Evolutionary conservation across 2,329 filamentous ascomycete species (phyloP), one percentile per base, ranked within the genome.

Genomic region (Endocalyx cinctus): DNA sequence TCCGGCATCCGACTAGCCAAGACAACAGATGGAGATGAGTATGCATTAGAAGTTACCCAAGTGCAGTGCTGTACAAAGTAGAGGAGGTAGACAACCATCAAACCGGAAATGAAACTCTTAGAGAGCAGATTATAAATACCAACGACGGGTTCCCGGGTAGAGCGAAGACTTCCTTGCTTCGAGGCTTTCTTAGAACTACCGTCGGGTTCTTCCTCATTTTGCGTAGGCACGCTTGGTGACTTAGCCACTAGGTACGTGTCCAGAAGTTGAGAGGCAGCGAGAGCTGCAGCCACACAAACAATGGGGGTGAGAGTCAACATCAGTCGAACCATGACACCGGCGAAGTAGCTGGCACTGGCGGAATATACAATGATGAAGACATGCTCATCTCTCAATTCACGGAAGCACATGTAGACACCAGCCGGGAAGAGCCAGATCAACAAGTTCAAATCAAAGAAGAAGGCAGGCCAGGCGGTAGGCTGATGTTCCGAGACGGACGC

Each of bases 401-500:
- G 84, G 81, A 97, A 98, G 71, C 89, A 96, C 66, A 98, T 82
- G 68, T 97, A 98, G 37, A 98, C 88, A 63, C 92, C 92, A 10
- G 92, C 94, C 4, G 92, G 92, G 79, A 98, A 97, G 33, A 98
- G 79, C 92, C 92, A 98, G 66, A 98, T 95, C 54, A 98, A 76
- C 70, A 98, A 81, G 70, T 94, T 96, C 50, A 98, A 74, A 55
- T 98, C 92, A 62, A 98, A 98, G 72, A 98, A 98, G 74, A 96
- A 98, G 12, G 94, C 87, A 3, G 92, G 92, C 92, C 92, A 98
- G 27, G 92, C 92, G 23, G 92, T 98, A 34, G 92, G 92, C 67
- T 98, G 92, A 69, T 98, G 92, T 67, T 98, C 92, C 2, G 92
- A 98, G 29, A 98, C 92, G n/a, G 92, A 98, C 4, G 92, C 92